Conservation (phyloP, 2,329 filamentous ascomycete genomes). For the Pseudogymnoascus sp. region DNA sequence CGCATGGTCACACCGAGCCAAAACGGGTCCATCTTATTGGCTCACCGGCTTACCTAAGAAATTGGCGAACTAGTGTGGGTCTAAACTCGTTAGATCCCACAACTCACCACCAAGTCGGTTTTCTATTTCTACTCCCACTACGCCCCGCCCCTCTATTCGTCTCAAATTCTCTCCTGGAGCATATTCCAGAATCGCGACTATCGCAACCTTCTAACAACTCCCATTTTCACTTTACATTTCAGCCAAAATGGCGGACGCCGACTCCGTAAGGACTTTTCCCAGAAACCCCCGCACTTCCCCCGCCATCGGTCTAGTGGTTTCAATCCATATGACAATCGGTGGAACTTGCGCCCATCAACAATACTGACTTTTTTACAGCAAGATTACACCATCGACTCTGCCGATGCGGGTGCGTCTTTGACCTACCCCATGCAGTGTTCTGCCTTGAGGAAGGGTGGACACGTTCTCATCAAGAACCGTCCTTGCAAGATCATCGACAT, state of each 20-base stretch:
- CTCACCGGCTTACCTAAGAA: neutral
- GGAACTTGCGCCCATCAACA: neutral
- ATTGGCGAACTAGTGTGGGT: slow-evolving; percentile 4
- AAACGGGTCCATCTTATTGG: slow-evolving; percentile 1
- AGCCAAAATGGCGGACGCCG: slow-evolving; percentile 54
- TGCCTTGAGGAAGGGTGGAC: slow-evolving; percentile 97
- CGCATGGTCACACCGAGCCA: slow-evolving; percentile 3
- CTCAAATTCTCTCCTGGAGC: slow-evolving; percentile 19
- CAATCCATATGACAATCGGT: neutral
- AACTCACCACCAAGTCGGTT: slow-evolving; percentile 20
- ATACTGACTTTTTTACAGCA: slow-evolving; percentile 21
- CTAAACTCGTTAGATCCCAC: slow-evolving; percentile 12
- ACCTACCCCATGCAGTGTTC: slow-evolving; percentile 99
- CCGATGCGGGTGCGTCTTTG: slow-evolving; percentile 88
- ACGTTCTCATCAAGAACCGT: slow-evolving; percentile 96
- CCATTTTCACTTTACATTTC: slow-evolving; percentile 24
- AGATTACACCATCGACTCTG: slow-evolving; percentile 72
- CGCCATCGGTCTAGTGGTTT: slow-evolving; percentile 25
- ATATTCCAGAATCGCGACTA: slow-evolving; percentile 1
- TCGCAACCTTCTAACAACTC: slow-evolving; percentile 14
- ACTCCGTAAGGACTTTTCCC: slow-evolving; percentile 47
- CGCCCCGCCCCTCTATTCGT: slow-evolving; percentile 18
- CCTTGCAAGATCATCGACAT: slow-evolving; percentile 99
- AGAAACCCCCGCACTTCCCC: slow-evolving; percentile 25
- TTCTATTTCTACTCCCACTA: slow-evolving; percentile 20